Evolutionary conservation across 1,139 yeast genomes (phyloP).

Genomic region (Geotrichum cucujoidarum): DNA sequence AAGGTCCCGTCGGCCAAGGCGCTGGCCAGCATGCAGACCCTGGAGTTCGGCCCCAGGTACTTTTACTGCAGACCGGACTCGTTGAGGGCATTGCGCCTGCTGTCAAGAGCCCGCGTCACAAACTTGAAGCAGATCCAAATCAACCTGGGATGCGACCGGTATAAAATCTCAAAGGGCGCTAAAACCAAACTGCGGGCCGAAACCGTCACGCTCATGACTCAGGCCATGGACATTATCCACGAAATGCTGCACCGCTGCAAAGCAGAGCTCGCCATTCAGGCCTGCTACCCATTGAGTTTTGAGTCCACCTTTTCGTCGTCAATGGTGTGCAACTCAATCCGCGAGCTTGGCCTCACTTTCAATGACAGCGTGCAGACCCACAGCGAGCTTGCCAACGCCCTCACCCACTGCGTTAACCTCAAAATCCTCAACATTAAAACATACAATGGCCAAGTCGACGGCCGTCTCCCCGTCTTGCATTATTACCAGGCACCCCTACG

Average conservation of each 20-base stretch:
- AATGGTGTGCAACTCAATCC: conserved; percentile 12
- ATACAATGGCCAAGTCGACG: conserved; percentile 16
- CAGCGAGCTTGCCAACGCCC: conserved; percentile 16
- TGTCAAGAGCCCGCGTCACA: conserved; percentile 16
- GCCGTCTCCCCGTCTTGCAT: conserved; percentile 18
- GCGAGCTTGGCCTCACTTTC: conserved; percentile 18
- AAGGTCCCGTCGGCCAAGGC: conserved; percentile 18
- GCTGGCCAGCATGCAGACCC: conserved; percentile 14
- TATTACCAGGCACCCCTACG: conserved; percentile 18
- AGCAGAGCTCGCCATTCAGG: conserved; percentile 17
- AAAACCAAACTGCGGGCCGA: conserved; percentile 7
- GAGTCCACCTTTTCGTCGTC: conserved; percentile 17
- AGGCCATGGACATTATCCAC: conserved; percentile 16
- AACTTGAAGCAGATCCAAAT: conserved; percentile 17
- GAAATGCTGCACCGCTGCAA: conserved; percentile 17
- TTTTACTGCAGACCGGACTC: conserved; percentile 17
- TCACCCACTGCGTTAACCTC: conserved; percentile 14
- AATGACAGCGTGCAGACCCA: conserved; percentile 18
- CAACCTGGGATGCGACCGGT: conserved; percentile 18
- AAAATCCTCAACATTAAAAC: conserved; percentile 20
- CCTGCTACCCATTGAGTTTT: conserved; percentile 18
- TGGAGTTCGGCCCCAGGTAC: conserved; percentile 18
- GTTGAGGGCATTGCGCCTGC: conserved; percentile 13
- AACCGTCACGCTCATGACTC: conserved; percentile 15
- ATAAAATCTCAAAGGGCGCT: conserved; percentile 18